These are phyloP conservation scores for Westerdykella ornata DNA, from an alignment of 2,329 filamentous ascomycete species.

Conservation along the genomic window DNA sequence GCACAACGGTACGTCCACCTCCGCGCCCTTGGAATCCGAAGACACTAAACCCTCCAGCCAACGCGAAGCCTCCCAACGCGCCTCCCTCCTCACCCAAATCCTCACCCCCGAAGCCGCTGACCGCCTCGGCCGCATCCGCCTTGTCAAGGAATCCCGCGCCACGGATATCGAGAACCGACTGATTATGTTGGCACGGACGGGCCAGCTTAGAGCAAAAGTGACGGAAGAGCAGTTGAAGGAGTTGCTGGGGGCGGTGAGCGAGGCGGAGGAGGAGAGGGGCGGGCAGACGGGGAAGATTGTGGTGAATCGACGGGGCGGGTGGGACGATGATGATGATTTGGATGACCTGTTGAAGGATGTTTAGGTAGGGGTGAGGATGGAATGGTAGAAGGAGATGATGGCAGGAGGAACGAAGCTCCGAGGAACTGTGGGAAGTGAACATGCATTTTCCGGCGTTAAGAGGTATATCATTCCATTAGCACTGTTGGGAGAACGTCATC, in stretches of 20 bases:
- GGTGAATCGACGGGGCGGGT: slow-evolving; percentile 66
- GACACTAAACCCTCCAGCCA: slow-evolving; percentile 13
- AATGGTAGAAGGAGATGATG: background rate
- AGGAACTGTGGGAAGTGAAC: slow-evolving; percentile 6
- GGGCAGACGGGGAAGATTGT: slow-evolving; percentile 75
- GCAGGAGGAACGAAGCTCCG: too few species aligned
- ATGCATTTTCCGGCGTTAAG: slow-evolving; percentile 7
- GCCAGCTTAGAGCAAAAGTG: slow-evolving; percentile 80
- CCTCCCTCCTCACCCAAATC: slow-evolving; percentile 80
- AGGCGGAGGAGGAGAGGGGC: slow-evolving; percentile 53
- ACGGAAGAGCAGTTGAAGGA: slow-evolving; percentile 92
- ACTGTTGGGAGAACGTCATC: background rate
- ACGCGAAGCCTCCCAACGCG: slow-evolving; percentile 60
- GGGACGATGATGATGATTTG: slow-evolving; percentile 75
- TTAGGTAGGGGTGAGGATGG: slow-evolving; percentile 7
- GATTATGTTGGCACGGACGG: slow-evolving; percentile 81
- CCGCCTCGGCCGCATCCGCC: slow-evolving; percentile 83
- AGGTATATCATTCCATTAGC: slow-evolving; percentile 6
- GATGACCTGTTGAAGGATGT: slow-evolving; percentile 44
- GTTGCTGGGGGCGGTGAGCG: slow-evolving; percentile 74
- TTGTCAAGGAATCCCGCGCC: slow-evolving; percentile 90
- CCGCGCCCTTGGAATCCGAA: slow-evolving; percentile 11
- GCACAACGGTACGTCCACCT: slow-evolving; percentile 44
- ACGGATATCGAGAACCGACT: slow-evolving; percentile 86
- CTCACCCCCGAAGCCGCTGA: slow-evolving; percentile 90